These are phyloP conservation scores for Backusella circina DNA, from an alignment of 192 early-diverging fungal species.

Conservation along the genomic window DNA sequence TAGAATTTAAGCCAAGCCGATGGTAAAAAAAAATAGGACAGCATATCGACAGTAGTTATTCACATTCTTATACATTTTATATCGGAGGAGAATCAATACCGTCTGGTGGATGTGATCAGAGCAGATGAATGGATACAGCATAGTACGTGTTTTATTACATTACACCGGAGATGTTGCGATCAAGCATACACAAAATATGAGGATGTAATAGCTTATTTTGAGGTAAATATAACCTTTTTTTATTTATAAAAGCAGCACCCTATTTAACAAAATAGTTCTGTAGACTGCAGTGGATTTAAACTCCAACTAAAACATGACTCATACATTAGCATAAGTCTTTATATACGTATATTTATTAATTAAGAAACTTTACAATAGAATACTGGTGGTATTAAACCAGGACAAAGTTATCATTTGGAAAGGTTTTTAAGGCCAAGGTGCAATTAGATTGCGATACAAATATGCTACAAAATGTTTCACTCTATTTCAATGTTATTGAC, in stretches of 20 bases:
- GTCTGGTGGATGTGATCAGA: neutral
- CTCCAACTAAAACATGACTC: neutral
- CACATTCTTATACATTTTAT: neutral
- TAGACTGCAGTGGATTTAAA: neutral
- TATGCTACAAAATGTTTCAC: neutral
- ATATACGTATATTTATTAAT: neutral
- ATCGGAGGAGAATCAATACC: neutral
- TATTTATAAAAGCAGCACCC: neutral
- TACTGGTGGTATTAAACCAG: neutral
- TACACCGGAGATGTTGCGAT: neutral
- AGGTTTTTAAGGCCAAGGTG: neutral
- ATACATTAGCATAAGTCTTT: neutral
- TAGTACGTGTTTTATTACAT: neutral
- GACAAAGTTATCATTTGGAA: neutral
- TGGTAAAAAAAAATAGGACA: neutral
- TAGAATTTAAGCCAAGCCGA: neutral
- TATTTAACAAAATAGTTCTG: neutral
- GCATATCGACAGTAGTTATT: neutral
- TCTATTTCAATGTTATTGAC: neutral
- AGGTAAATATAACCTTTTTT: neutral
- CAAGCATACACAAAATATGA: neutral
- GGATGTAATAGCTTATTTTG: neutral
- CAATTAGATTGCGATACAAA: neutral
- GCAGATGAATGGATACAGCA: neutral
- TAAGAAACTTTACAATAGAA: neutral